Evolutionary conservation across 2,329 filamentous ascomycete species (phyloP).

Genomic region (Fonsecaea monophora): DNA sequence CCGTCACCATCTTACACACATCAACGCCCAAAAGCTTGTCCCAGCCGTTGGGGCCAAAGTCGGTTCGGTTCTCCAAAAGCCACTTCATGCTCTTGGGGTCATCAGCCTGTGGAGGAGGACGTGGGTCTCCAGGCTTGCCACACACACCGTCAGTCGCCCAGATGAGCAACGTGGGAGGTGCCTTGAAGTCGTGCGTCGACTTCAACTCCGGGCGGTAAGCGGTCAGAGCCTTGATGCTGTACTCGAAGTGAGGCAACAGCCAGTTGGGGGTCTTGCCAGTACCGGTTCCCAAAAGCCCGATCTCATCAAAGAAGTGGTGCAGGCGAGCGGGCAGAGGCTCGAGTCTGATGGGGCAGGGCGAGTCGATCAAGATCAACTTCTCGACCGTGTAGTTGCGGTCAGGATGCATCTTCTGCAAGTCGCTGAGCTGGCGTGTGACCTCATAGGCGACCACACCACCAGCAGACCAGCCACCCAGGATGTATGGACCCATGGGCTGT

Average conservation of each 20-base stretch:
- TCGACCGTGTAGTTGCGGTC: conserved; percentile 53
- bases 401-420: conserved; percentile 37
- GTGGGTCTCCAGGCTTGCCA: conserved; percentile 49
- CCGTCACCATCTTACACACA: conserved; percentile 44
- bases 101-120: conserved; percentile 49
- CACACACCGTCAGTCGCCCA: conserved; percentile 59
- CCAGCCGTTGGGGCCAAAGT: conserved; percentile 58
- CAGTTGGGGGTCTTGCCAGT: conserved; percentile 54
- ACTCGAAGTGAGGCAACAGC: conserved; percentile 60
- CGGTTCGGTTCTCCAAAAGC: conserved; percentile 56
- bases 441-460: conserved; percentile 50
- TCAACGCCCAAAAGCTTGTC: conserved; percentile 51
- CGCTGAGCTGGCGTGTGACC: conserved; percentile 42
- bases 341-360: conserved; percentile 69
- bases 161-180: conserved; percentile 54
- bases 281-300: conserved; percentile 56
- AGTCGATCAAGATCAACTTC: conserved; percentile 68
- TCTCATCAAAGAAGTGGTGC: conserved; percentile 57
- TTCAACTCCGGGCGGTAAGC: conserved; percentile 49
- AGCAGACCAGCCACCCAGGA: conserved; percentile 48
- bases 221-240: conserved; percentile 56
- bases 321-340: conserved; percentile 67
- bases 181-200: conserved; percentile 43
- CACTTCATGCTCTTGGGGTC: conserved; percentile 59
- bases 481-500: conserved; percentile 49